phyloP scores from a whole-genome alignment of 306 rosid genomes.

The Citrullus colocynthis region DNA sequence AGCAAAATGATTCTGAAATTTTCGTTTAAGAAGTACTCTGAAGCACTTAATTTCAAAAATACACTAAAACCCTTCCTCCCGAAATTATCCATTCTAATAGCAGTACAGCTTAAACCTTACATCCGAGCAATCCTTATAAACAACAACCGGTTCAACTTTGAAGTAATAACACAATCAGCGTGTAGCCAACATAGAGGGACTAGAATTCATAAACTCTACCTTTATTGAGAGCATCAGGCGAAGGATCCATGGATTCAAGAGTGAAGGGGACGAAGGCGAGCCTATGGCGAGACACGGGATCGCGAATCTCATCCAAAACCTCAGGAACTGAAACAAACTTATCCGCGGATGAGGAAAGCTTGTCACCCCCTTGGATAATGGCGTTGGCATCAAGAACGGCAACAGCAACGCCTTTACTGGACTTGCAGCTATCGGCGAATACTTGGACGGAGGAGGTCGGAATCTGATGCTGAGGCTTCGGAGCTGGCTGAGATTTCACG shows the following conservation, averaged over 20 bases:
- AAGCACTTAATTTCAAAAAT: neutral
- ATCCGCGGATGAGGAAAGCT: slow-evolving; percentile 48
- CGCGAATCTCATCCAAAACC: slow-evolving; percentile 74
- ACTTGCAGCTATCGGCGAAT: slow-evolving; percentile 42
- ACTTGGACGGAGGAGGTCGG: slow-evolving; percentile 16
- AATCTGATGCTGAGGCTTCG: slow-evolving; percentile 24
- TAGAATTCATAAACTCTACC: slow-evolving; percentile 24
- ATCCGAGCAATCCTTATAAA: neutral
- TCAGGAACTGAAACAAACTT: slow-evolving; percentile 61
- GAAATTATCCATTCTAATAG: neutral
- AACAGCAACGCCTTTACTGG: slow-evolving; percentile 47
- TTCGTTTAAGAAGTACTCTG: neutral
- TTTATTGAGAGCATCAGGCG: slow-evolving; percentile 62
- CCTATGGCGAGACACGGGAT: slow-evolving; percentile 81
- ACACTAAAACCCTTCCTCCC: neutral
- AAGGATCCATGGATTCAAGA: slow-evolving; percentile 65
- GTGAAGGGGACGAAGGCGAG: slow-evolving; percentile 62
- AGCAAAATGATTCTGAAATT: neutral
- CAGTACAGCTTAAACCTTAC: neutral
- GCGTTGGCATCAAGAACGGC: slow-evolving; percentile 82
- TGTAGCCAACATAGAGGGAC: neutral
- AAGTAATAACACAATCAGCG: neutral
- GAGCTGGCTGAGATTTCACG: slow-evolving; percentile 36
- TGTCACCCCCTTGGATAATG: slow-evolving; percentile 57
- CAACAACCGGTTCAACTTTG: neutral